Percentiles rank a stretch among this genome's conserved stretches.
Evolutionary conservation across 2,329 filamentous ascomycete genomes (phyloP).

Genomic region (Allantophomopsis cytisporea): DNA sequence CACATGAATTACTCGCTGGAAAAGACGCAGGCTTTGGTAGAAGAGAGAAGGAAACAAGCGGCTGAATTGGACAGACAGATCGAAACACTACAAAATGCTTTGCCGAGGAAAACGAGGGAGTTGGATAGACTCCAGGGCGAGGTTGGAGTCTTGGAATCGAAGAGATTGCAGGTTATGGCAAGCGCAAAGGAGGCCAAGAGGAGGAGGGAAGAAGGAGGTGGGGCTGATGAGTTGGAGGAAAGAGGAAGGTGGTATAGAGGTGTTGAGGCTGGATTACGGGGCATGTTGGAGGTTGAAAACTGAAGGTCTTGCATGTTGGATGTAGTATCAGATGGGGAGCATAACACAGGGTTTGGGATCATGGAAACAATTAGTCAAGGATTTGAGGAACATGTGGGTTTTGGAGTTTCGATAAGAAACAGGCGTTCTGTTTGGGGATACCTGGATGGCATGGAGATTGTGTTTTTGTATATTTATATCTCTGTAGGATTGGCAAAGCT

Average conservation of each 20-base stretch:
- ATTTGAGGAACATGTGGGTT: neutral
- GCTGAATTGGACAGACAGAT: constrained; percentile 48
- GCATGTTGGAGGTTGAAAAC: constrained; percentile 44
- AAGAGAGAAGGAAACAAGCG: constrained; percentile 33
- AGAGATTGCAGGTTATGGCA: constrained; percentile 47
- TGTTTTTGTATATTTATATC: too few relatives aligned
- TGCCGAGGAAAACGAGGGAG: constrained; percentile 53
- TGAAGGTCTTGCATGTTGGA: constrained; percentile 6
- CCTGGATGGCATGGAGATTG: neutral
- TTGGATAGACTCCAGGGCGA: constrained; percentile 54
- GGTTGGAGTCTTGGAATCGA: constrained; percentile 52
- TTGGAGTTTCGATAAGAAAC: constrained; percentile 1
- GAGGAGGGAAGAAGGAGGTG: constrained; percentile 53
- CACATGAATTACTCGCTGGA: constrained; percentile 40
- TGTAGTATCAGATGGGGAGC: too few relatives aligned
- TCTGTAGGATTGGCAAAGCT: neutral
- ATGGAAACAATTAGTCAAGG: too few relatives aligned
- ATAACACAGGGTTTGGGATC: too few relatives aligned
- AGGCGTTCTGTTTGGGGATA: neutral
- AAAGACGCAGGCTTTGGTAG: constrained; percentile 40
- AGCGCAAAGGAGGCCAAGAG: constrained; percentile 60
- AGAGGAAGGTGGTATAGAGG: constrained; percentile 63
- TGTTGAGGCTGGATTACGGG: constrained; percentile 47
- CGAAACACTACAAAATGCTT: constrained; percentile 45
- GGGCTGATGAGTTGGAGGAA: constrained; percentile 63